phyloP scores from a whole-genome alignment of 495 filamentous ascomycete genomes.

The Ascodesmis nigricans region DNA sequence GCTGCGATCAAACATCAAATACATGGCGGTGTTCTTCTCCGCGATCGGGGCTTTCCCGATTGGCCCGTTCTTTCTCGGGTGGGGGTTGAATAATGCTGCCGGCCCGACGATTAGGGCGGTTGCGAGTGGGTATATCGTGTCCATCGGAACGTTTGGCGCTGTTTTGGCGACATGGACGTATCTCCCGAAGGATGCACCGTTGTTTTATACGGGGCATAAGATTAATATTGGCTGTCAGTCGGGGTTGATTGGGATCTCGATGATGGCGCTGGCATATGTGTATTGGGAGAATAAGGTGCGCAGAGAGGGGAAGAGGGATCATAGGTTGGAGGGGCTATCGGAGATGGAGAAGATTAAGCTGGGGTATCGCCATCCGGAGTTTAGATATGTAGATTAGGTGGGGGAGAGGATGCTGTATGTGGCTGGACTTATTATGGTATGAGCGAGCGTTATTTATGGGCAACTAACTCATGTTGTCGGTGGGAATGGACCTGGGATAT shows the following conservation, averaged over 20 bases:
- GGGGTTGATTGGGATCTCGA: conserved; percentile 24
- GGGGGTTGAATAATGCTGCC: conserved; percentile 35
- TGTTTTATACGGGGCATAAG: conserved; percentile 33
- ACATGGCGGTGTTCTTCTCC: conserved; percentile 49
- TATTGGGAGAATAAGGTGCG: conserved; percentile 29
- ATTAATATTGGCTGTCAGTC: conserved; percentile 35
- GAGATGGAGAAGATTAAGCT: conserved; percentile 28
- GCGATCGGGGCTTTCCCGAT: conserved; percentile 53
- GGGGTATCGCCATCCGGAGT: conserved; percentile 33
- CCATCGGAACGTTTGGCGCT: conserved; percentile 33
- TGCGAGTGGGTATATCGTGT: conserved; percentile 31
- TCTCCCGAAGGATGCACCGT: conserved; percentile 27
- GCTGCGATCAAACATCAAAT: conserved; percentile 43
- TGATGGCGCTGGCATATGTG: conserved; percentile 29
- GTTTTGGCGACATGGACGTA: conserved; percentile 40
- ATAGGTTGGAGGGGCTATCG: conserved; percentile 30
- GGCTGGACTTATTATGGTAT: too few species aligned
- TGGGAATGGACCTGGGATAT: too few species aligned
- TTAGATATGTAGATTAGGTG: conserved; percentile 27
- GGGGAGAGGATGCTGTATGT: too few species aligned
- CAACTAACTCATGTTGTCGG: too few species aligned
- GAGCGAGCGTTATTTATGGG: too few species aligned
- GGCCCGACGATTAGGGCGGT: conserved; percentile 36
- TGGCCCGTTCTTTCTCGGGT: conserved; percentile 33
- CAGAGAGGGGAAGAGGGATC: conserved; percentile 29